Conservation (phyloP, 2,329 filamentous ascomycete genomes). For the Xylariaceae sp. region DNA sequence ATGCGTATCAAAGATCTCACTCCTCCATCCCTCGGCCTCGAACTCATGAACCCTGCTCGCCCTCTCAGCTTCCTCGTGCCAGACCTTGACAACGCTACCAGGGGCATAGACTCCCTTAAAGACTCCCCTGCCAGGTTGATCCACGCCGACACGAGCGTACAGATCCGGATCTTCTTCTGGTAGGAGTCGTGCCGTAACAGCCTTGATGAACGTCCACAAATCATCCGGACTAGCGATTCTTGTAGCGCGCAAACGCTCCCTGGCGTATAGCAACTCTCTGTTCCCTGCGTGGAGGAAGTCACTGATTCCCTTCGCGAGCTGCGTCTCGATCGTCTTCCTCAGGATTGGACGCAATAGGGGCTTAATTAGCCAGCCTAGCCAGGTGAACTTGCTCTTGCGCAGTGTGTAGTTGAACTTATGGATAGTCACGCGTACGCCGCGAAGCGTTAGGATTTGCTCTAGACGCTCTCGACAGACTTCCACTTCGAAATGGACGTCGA, state of each 20-base stretch:
- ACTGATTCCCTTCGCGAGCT: constrained; percentile 67
- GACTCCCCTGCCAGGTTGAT: constrained; percentile 48
- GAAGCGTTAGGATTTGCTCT: constrained; percentile 76
- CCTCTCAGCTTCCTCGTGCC: constrained; percentile 70
- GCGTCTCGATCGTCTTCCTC: constrained; percentile 65
- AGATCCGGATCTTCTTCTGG: constrained; percentile 71
- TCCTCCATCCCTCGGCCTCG: constrained; percentile 35
- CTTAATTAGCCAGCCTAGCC: constrained; percentile 76
- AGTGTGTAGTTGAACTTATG: constrained; percentile 82
- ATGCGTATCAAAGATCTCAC: constrained; percentile 66
- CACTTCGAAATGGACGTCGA: constrained; percentile 80
- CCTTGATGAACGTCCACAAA: constrained; percentile 74
- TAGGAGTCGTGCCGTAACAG: constrained; percentile 69
- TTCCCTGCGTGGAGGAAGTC: constrained; percentile 69
- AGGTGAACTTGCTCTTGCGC: constrained; percentile 67
- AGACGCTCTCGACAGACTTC: constrained; percentile 73
- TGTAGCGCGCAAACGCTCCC: constrained; percentile 80
- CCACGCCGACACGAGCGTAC: constrained; percentile 66
- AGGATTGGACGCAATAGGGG: constrained; percentile 77
- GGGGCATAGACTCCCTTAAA: constrained; percentile 86
- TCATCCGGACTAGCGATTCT: constrained; percentile 77
- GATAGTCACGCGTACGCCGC: constrained; percentile 70
- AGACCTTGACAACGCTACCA: constrained; percentile 83
- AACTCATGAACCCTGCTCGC: constrained; percentile 65
- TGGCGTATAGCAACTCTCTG: constrained; percentile 77